Evolutionary conservation across 2,329 filamentous ascomycete species (phyloP).

Genomic region (Claviceps arundinis): DNA sequence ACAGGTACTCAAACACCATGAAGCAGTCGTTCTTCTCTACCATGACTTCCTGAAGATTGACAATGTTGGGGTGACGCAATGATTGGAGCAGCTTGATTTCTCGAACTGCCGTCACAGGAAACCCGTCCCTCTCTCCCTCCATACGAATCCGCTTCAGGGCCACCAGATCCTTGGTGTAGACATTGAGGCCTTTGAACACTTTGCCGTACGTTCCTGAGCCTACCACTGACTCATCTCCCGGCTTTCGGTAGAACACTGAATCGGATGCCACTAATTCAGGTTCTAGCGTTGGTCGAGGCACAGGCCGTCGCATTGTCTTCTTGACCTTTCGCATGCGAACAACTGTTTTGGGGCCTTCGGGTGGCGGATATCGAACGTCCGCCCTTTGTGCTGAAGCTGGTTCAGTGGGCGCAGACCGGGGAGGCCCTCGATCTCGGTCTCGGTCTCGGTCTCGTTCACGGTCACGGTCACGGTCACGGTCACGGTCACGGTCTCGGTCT

Average conservation of each 20-base stretch:
- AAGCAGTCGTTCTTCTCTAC: slow-evolving; percentile 98
- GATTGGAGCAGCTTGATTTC: slow-evolving; percentile 90
- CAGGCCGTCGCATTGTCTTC: slow-evolving; percentile 56
- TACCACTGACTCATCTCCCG: slow-evolving; percentile 93
- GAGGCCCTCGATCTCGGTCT: slow-evolving; percentile 30
- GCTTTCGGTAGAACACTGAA: slow-evolving; percentile 88
- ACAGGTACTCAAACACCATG: slow-evolving; percentile 98
- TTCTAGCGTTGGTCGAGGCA: slow-evolving; percentile 56
- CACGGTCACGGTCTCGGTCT: not conserved
- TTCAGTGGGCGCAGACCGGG: slow-evolving; percentile 37
- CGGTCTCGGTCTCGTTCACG: not conserved
- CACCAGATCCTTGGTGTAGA: slow-evolving; percentile 75
- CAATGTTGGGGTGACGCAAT: slow-evolving; percentile 68
- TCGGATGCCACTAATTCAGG: slow-evolving; percentile 65
- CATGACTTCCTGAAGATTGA: slow-evolving; percentile 83
- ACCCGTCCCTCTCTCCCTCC: slow-evolving; percentile 84
- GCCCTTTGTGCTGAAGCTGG: slow-evolving; percentile 32
- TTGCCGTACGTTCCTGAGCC: slow-evolving; percentile 94
- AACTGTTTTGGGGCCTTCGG: slow-evolving; percentile 21
- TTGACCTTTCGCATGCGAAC: slow-evolving; percentile 49
- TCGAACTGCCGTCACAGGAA: slow-evolving; percentile 79
- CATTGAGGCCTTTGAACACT: slow-evolving; percentile 85
- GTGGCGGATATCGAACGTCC: slow-evolving; percentile 19
- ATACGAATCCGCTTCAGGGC: slow-evolving; percentile 86
- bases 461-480: not conserved